A percentile compares a stretch with the other conserved stretches of the same genome.
Evolutionary conservation across 129 eudicot genomes (phyloP).

Genomic region (Arctium lappa): DNA sequence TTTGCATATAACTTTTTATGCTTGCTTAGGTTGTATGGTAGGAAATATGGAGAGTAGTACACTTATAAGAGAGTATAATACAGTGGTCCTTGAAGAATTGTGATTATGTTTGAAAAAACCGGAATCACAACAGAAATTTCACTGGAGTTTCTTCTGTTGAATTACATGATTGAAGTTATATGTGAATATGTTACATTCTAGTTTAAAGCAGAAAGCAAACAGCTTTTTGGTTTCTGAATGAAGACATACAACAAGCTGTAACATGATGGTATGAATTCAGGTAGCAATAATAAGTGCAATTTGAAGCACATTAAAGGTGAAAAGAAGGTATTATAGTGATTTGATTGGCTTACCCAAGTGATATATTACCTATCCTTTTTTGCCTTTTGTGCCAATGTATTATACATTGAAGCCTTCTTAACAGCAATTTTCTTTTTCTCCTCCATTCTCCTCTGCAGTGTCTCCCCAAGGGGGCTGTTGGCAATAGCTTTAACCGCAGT

Average conservation of each 20-base stretch:
- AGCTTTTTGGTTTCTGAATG: not conserved
- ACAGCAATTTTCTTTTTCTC: slow-evolving; percentile 52
- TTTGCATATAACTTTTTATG: too few relatives aligned
- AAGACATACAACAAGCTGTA: not conserved
- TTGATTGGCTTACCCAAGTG: too few relatives aligned
- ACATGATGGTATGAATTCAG: not conserved
- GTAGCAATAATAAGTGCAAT: not conserved
- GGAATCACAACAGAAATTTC: too few relatives aligned
- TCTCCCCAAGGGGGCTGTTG: slow-evolving; percentile 80
- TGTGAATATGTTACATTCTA: too few relatives aligned
- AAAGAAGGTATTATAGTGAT: not conserved
- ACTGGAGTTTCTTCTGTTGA: too few relatives aligned
- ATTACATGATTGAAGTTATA: too few relatives aligned
- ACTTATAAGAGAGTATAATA: too few relatives aligned
- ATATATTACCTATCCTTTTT: slow-evolving; percentile 53
- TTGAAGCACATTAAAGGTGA: not conserved
- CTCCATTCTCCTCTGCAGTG: slow-evolving; percentile 61
- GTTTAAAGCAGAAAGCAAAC: too few relatives aligned
- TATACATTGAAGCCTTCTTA: slow-evolving; percentile 40
- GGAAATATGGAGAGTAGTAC: too few relatives aligned
- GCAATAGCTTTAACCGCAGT: slow-evolving; percentile 95
- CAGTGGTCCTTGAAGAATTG: too few relatives aligned
- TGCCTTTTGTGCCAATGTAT: slow-evolving; percentile 44
- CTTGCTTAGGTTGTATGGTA: too few relatives aligned
- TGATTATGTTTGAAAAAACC: too few relatives aligned